Percentiles rank a stretch among this genome's conserved stretches.
Conservation (phyloP, 208 protist genomes). For the Phytomonas sp. region DNA sequence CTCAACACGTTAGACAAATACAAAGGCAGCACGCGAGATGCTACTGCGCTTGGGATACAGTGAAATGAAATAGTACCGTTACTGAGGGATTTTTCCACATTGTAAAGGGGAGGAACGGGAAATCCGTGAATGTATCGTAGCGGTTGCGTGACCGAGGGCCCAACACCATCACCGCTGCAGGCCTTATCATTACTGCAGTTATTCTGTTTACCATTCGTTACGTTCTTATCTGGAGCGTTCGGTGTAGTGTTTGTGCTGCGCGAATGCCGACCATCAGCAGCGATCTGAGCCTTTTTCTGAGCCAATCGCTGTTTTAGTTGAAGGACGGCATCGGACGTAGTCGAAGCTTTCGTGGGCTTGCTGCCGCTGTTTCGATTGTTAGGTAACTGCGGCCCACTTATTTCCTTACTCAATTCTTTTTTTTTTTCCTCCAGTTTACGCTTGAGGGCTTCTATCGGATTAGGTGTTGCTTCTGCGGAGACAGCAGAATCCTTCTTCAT, state of each 20-base stretch:
- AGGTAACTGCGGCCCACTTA: not conserved
- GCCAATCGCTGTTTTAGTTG: conserved; percentile 14
- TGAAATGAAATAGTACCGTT: not conserved
- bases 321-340: not conserved
- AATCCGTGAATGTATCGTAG: not conserved
- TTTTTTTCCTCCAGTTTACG: conserved; percentile 4
- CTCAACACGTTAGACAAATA: not conserved
- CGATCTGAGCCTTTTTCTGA: conserved; percentile 14
- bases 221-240: not conserved
- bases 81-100: not conserved
- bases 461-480: not conserved
- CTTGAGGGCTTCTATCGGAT: not conserved
- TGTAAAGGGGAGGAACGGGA: not conserved
- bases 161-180: not conserved
- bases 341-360: not conserved
- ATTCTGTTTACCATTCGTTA: not conserved
- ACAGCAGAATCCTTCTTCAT: not conserved
- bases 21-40: not conserved
- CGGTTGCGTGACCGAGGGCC: not conserved
- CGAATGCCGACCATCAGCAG: not conserved
- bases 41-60: not conserved
- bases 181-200: not conserved
- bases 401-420: not conserved
- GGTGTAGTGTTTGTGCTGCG: not conserved
- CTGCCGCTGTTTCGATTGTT: not conserved